Conservation (phyloP, 140 eudicot species). For the Oenanthe javanica region DNA sequence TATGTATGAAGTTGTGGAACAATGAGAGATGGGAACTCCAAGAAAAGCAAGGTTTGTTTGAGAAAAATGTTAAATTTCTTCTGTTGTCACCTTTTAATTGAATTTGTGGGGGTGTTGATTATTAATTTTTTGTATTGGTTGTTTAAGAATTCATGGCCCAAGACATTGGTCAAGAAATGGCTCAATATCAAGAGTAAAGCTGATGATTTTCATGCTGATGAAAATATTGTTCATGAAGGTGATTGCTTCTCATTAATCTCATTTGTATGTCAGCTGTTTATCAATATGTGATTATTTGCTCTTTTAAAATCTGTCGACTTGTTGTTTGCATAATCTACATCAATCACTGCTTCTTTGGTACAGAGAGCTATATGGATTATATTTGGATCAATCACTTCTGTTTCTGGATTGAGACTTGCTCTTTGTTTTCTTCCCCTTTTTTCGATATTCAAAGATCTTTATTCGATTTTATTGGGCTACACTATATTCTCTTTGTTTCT, state of each 20-base stretch:
- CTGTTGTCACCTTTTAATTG: neutral
- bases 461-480: neutral
- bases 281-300: neutral
- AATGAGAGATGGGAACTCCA: slow-evolving; percentile 76
- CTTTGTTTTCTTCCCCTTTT: slow-evolving; percentile 33
- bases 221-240: slow-evolving; percentile 60
- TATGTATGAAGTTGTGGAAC: slow-evolving; percentile 43
- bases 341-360: slow-evolving; percentile 27
- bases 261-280: neutral
- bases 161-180: slow-evolving; percentile 87
- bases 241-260: slow-evolving; percentile 5
- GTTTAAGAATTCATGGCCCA: slow-evolving; percentile 88
- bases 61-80: slow-evolving; percentile 5
- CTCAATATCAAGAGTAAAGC: slow-evolving; percentile 73
- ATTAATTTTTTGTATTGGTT: slow-evolving; percentile 18
- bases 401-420: slow-evolving; percentile 30
- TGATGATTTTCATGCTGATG: slow-evolving; percentile 90
- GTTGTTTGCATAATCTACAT: slow-evolving; percentile 25
- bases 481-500: slow-evolving; percentile 7
- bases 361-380: slow-evolving; percentile 7
- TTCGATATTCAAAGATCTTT: neutral
- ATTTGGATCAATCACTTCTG: neutral
- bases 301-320: slow-evolving; percentile 19
- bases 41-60: slow-evolving; percentile 76
- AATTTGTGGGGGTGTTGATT: slow-evolving; percentile 13